Base-by-base conservation (phyloP, 495 filamentous ascomycete species). In the Hypoxylon rickii region DNA sequence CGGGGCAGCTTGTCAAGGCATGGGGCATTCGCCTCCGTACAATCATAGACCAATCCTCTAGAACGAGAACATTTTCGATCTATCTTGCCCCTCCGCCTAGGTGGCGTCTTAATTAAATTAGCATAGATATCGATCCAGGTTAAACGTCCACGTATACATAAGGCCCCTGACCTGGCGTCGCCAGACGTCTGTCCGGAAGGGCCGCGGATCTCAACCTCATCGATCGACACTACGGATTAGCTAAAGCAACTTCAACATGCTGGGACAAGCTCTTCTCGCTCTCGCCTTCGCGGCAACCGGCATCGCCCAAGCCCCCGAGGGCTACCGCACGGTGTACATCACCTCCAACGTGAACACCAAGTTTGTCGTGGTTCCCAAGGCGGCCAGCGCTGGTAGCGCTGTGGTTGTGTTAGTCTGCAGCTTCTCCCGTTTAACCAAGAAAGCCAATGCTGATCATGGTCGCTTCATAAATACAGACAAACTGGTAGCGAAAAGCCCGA, bases 261-360 rank as follows among this genome's bases (percentile, higher is more conserved):
- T 38, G 2, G 15, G 3, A 7, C 34, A 16, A 38, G 7, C 75
- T 10, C 18, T 80, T 29, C 53, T 80, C 44, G 31, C 64, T 4
- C 46, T 76, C 45, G 70, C 72, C 20, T 67, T 82, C 43, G 77
- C 72, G 26, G 73, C 78, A 5, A 72, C 73, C 7, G 73, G 72
- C 61, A 55, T 80, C 3, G 69, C 72, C 46, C 74, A 80, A 51
- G 52, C 40, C 6, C 70, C 71, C 0, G 67, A 61, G 11, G 79
- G 77, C 24, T 82, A 80, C 66, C 64, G 68, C 3, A 70, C 62
- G 20, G 78, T 82, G 12, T 73, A 73, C 61, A 76, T 82, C 61
- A 79, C 76, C 3, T 79, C 77, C n/a, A 73, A 60, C 19, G 73
- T 76, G 38, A 64, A 82, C 67, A 31, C 71, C 46, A 81, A 79